Base-by-base conservation (phyloP, 306 rosid species). In the Cucurbita moschata region DNA sequence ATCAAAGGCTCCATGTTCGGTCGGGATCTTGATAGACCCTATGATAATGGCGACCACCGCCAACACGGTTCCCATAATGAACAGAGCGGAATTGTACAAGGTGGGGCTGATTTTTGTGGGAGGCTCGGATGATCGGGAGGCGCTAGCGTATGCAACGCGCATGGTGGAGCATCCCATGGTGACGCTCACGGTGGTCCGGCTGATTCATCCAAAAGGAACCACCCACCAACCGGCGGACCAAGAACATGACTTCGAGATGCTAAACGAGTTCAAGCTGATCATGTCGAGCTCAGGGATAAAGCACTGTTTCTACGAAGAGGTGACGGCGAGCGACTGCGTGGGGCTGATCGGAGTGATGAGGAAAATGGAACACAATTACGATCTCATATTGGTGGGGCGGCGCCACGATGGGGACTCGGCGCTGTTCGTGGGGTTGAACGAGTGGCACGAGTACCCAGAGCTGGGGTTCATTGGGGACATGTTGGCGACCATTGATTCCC, bases 71-170 rank as follows among this genome's bases (percentile, higher is more conserved):
- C 59, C 73, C 0, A 12, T 67, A 12, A 6, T 56, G 0, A 5
- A 26, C 10, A 55, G 21, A 10, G 2, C n/a, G 8, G 15, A 69
- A 4, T 74, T 40, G 12, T 83, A 81, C 37, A 83, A 60, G 4
- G 72, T 87, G 44, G 88, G 84, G 1, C 37, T 83, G 19, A 1
- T 87, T 2, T 90, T 87, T 12, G 44, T 90, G 0, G 88, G 77
- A 35, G 96, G 96, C 0, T 13, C 85, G 0, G 92, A 87, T n/a
- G 92, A 90, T 15, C 87, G 96, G 0, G 96, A 87, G 71, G 89
- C 96, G 0, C 39, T 75, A 0, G 78, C 78, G 1, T 75, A 62
- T 40, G 72, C 72, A 2, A 50, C 61, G 3, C 72, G 72, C 39
- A 75, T 75, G 78, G 78, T 70, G 1, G 77, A 59, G 59, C 70